Conservation (phyloP, 306 rosid species). For the Luffa aegyptiaca region DNA sequence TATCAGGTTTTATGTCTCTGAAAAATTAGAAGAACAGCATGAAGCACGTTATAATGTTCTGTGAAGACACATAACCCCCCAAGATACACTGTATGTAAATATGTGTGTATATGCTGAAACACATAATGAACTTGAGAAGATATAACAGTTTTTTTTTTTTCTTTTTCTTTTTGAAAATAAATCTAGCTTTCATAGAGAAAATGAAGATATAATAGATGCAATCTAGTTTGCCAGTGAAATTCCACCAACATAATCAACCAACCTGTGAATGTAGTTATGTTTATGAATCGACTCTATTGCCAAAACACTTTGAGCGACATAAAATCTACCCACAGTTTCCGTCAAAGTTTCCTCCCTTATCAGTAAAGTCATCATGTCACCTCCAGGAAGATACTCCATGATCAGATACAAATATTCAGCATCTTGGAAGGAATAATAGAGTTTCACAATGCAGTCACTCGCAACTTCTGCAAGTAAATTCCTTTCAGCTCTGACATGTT, state of each 20-base stretch:
- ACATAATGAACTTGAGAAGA: not conserved
- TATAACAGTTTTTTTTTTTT: too few relatives aligned
- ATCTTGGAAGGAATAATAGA: constrained; percentile 90
- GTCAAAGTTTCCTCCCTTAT: constrained; percentile 94
- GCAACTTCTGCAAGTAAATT: constrained; percentile 93
- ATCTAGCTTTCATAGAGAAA: too few relatives aligned
- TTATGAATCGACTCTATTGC: constrained; percentile 86
- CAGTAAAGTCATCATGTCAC: constrained; percentile 91
- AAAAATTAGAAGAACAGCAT: not conserved
- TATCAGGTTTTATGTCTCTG: constrained; percentile 95
- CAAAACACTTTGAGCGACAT: constrained; percentile 58
- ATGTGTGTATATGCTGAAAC: not conserved
- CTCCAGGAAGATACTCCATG: constrained; percentile 96
- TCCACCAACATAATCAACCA: constrained; percentile 11
- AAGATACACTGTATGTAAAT: not conserved
- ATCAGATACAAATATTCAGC: constrained; percentile 71
- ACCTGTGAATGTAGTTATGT: constrained; percentile 89
- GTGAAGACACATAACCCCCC: not conserved
- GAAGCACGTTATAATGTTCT: constrained; percentile 7
- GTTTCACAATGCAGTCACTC: constrained; percentile 82
- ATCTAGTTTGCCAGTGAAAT: not conserved
- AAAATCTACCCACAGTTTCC: constrained; percentile 71
- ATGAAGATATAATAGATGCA: not conserved
- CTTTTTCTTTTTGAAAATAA: too few relatives aligned
- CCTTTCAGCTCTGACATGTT: constrained; percentile 79